phyloP scores from a whole-genome alignment of 2,329 filamentous ascomycete genomes.

The Penicillium sp. region DNA sequence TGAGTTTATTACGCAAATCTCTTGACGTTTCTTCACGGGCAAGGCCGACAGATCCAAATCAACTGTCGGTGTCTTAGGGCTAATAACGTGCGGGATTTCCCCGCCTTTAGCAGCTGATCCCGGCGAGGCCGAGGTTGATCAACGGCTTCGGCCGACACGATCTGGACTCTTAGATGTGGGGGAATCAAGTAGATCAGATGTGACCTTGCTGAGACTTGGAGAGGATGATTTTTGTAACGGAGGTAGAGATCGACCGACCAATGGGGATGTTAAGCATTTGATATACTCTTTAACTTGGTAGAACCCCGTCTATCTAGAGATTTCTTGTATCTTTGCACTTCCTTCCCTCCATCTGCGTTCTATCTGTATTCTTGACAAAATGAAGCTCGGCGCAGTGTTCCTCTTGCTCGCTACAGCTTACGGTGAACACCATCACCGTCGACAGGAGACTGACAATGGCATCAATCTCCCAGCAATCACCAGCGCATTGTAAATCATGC shows the following conservation, averaged over 20 bases:
- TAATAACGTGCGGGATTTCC: background rate
- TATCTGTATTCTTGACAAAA: conserved; percentile 3
- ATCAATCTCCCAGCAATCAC: conserved; percentile 22
- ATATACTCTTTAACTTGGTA: conserved; percentile 8
- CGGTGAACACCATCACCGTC: conserved; percentile 14
- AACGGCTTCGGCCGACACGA: background rate
- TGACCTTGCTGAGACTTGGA: background rate
- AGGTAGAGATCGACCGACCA: conserved; percentile 3
- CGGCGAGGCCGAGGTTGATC: conserved; percentile 2
- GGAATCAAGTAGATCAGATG: background rate
- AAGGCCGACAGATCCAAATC: background rate
- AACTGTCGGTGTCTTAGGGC: background rate
- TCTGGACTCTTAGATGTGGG: background rate
- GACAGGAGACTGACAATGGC: conserved; percentile 12
- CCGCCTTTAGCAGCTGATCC: conserved; percentile 5
- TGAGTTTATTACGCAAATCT: no score
- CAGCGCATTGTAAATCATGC: conserved; percentile 19
- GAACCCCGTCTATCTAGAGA: background rate
- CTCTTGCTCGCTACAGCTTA: conserved; percentile 18
- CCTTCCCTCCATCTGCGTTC: no score
- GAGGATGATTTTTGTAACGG: background rate
- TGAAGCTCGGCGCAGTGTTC: conserved; percentile 17
- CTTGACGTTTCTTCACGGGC: background rate
- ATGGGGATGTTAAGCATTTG: conserved; percentile 17
- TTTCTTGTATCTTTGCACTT: background rate